Base-by-base conservation (phyloP, 805 yeast species). In the Yamadazyma paraphyllophila region DNA sequence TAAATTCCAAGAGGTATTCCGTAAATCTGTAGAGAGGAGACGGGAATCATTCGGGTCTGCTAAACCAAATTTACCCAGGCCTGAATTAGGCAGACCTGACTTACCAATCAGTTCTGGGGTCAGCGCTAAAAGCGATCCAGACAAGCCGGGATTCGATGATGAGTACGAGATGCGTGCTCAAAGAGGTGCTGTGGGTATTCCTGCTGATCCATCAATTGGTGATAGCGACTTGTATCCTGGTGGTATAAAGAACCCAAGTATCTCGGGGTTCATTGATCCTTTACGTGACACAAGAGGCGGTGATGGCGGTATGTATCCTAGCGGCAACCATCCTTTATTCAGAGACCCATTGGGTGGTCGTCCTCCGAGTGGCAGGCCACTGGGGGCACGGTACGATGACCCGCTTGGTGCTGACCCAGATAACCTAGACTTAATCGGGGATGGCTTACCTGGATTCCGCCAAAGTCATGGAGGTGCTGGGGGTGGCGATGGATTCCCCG, bases 271-370 rank as follows among this genome's bases (percentile, higher is more conserved):
- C 36, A 32, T 74, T 4, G 81, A 76, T 51, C 81, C 81, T 3
- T 53, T 66, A 39, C 56, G 58, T 3, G 51, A 60, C 6, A 27
- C 11, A 7, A 15, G 51, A 10, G 63, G 59, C 24, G 78, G 80
- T 10, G 85, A 84, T 25, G 78, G 80, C 11, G 85, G 85, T 0
- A 80, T 81, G 85, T 62, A 74, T 44, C 81, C 82, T 1, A 68
- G 77, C 3, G 55, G 67, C 1, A 58, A 73, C 36, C 83, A 81
- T 54, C 84, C 83, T 0, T 45, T 81, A 7, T 81, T 80, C 52
- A 4, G 66, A 65, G 3, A 51, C 24, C 43, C 31, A 16, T 13
- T 54, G 36, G 51, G 66, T 4, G 53, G 66, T 1, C 13, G 30
- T 3, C 30, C 30, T n/a, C 57, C 70, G 12, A 46, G 57, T 29